phyloP scores from a whole-genome alignment of 768 basidiomycete genomes.

The Auriscalpium microsporum region DNA sequence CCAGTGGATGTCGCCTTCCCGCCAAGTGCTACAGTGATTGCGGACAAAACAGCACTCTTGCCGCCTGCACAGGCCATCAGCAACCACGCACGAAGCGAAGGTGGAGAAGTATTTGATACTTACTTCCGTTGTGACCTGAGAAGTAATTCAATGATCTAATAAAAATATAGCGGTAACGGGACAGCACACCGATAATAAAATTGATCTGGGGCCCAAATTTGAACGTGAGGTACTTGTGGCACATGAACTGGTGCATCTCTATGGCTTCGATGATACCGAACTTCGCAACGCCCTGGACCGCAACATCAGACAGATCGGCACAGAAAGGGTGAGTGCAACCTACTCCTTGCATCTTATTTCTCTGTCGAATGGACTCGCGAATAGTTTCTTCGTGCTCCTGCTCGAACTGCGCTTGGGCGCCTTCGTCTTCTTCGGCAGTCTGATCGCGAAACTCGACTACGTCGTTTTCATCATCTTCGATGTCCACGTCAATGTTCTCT shows the following conservation, averaged over 20 bases:
- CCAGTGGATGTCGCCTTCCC: constrained; percentile 91
- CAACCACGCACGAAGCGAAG: neutral
- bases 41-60: constrained; percentile 90
- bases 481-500: constrained; percentile 8
- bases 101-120: constrained; percentile 23
- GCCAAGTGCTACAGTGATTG: constrained; percentile 87
- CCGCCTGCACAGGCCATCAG: constrained; percentile 49
- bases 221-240: constrained; percentile 78
- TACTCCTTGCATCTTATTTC: constrained; percentile 38
- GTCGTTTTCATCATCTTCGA: constrained; percentile 16
- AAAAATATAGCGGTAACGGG: neutral
- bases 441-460: constrained; percentile 8
- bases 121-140: constrained; percentile 87
- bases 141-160: constrained; percentile 1
- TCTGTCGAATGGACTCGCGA: constrained; percentile 43
- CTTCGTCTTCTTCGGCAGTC: constrained; percentile 28
- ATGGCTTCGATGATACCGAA: constrained; percentile 82
- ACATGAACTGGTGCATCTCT: constrained; percentile 93
- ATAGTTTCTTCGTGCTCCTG: constrained; percentile 49
- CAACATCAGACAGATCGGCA: neutral
- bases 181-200: constrained; percentile 78
- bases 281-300: constrained; percentile 62
- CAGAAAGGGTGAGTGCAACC: constrained; percentile 15
- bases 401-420: constrained; percentile 61
- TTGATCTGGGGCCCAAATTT: constrained; percentile 91